These are phyloP conservation scores for Candida manassasensis DNA, from an alignment of 805 yeast species.

Conservation along the genomic window DNA sequence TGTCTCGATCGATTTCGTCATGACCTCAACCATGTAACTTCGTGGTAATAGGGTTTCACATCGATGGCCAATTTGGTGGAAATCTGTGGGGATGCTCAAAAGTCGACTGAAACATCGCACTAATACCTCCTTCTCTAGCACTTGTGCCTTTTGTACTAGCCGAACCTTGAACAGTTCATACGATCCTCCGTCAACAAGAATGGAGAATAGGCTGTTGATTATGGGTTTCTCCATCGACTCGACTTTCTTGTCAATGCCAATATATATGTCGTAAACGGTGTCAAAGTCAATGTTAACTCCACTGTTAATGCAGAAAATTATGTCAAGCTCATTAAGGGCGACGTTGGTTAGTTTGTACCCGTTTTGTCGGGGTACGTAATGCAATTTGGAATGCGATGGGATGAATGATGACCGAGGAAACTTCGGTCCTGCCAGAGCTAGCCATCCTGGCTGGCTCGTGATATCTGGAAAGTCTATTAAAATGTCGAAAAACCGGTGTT, in stretches of 20 bases:
- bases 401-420: slow-evolving; percentile 2
- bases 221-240: slow-evolving; percentile 1
- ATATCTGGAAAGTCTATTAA: slow-evolving; percentile 3
- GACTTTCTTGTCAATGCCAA: neutral
- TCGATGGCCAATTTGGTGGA: neutral
- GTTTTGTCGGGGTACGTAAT: neutral
- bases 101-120: slow-evolving; percentile 5
- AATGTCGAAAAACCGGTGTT: neutral
- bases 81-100: slow-evolving; percentile 3
- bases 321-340: slow-evolving; percentile 5
- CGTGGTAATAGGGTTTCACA: neutral
- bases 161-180: slow-evolving; percentile 7
- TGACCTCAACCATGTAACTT: neutral
- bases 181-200: slow-evolving; percentile 6
- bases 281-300: neutral
- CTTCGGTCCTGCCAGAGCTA: slow-evolving; percentile 5
- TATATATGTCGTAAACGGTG: neutral
- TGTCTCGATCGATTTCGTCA: neutral
- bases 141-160: neutral
- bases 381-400: too few species aligned
- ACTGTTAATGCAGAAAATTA: slow-evolving; percentile 1
- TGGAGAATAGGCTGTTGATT: neutral
- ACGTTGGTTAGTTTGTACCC: neutral
- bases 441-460: slow-evolving; percentile 6
- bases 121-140: neutral